These are phyloP conservation scores for Hyaloperonospora brassicae DNA, from an alignment of 352 stramenopile genomes.

Conservation along the genomic window DNA sequence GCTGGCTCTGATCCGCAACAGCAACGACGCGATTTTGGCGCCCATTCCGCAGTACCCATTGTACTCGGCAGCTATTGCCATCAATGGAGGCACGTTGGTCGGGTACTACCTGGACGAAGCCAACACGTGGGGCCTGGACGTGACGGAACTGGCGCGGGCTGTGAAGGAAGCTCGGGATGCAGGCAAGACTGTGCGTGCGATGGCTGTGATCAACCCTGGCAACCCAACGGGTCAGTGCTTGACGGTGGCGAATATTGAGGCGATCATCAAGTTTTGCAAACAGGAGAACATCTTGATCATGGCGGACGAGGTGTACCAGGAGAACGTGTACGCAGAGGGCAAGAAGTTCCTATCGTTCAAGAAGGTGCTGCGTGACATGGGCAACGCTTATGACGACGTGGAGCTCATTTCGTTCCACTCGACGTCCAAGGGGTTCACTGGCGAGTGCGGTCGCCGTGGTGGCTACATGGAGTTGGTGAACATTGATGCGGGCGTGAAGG, in stretches of 20 bases:
- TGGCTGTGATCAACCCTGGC: conserved; percentile 99
- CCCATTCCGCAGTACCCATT: conserved; percentile 99
- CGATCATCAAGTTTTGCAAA: conserved; percentile 94
- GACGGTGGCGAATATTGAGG: conserved; percentile 83
- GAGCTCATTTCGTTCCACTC: conserved; percentile 98
- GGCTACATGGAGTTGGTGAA: conserved; percentile 97
- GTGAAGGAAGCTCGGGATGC: conserved; percentile 82
- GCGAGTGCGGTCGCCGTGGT: conserved; percentile 94
- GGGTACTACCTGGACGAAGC: conserved; percentile 97
- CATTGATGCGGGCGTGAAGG: conserved; percentile 86
- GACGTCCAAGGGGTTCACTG: conserved; percentile 97
- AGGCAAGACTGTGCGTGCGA: conserved; percentile 88
- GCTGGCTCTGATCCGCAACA: conserved; percentile 83
- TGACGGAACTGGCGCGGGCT: conserved; percentile 87
- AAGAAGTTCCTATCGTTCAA: conserved; percentile 93
- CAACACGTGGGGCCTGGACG: conserved; percentile 85
- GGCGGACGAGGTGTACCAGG: conserved; percentile 99
- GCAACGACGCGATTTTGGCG: conserved; percentile 88
- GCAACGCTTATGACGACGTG: conserved; percentile 72
- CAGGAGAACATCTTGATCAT: conserved; percentile 93
- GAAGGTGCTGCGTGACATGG: conserved; percentile 90
- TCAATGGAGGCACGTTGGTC: conserved; percentile 90
- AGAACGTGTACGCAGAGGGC: conserved; percentile 95
- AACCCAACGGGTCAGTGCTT: conserved; percentile 95
- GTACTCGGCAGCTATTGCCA: conserved; percentile 95